Conservation (phyloP, 1,284 basidiomycete species). For the Blastosporella zonata region DNA sequence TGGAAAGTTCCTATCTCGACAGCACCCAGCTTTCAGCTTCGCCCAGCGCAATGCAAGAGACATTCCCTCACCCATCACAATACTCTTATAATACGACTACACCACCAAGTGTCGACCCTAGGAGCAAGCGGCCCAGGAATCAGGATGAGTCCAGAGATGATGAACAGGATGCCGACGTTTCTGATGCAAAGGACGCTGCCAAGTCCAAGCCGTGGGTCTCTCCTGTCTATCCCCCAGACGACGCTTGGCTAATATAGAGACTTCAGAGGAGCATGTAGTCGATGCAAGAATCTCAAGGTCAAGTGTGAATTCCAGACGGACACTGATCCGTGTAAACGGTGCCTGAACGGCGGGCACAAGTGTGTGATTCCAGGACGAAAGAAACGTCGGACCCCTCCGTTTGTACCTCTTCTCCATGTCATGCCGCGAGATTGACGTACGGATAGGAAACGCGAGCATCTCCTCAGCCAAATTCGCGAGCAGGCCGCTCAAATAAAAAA, state of each 20-base stretch:
- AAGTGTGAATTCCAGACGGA: constrained; percentile 69
- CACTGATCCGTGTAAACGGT: constrained; percentile 68
- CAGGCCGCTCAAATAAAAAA: constrained; percentile 68
- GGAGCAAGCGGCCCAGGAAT: constrained; percentile 29
- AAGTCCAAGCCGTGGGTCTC: constrained; percentile 48
- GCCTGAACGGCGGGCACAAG: constrained; percentile 60
- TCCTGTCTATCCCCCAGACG: background rate
- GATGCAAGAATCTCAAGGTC: constrained; percentile 77
- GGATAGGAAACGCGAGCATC: constrained; percentile 62
- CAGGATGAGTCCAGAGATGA: constrained; percentile 29
- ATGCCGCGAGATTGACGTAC: background rate
- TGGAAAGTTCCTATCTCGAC: constrained; percentile 15
- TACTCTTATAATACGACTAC: constrained; percentile 19
- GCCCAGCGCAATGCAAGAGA: constrained; percentile 24
- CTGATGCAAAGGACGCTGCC: constrained; percentile 22
- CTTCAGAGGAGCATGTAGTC: constrained; percentile 32
- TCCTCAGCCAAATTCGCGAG: constrained; percentile 68
- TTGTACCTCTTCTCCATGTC: constrained; percentile 26
- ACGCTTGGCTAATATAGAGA: background rate
- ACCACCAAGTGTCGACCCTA: constrained; percentile 19
- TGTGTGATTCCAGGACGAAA: constrained; percentile 76
- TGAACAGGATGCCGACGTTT: constrained; percentile 31
- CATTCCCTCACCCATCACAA: constrained; percentile 22
- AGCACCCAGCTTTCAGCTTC: constrained; percentile 20
- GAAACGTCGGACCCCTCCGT: constrained; percentile 75